Conservation (phyloP, 2,329 filamentous ascomycete genomes). For the Neofusicoccum ribis region DNA sequence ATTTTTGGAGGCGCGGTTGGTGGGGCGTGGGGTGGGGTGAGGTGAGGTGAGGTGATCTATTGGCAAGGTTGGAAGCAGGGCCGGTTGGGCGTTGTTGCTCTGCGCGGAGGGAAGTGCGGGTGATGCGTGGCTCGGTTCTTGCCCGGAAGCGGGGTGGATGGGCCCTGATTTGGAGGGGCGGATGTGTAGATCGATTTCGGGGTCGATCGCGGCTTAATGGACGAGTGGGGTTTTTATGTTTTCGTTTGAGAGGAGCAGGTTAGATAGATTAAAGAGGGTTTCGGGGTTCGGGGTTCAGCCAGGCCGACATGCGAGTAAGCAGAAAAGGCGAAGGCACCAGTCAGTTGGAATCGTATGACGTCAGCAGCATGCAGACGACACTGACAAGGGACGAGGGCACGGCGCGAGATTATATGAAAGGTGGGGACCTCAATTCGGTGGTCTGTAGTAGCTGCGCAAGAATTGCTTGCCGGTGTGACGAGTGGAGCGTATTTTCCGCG, state of each 20-base stretch:
- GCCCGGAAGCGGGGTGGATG: too few relatives aligned
- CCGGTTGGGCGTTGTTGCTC: background rate
- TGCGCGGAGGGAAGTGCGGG: too few relatives aligned
- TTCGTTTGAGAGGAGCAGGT: background rate
- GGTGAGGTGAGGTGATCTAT: background rate
- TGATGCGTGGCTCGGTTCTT: too few relatives aligned
- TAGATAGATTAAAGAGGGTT: background rate
- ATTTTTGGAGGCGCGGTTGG: conserved; percentile 28
- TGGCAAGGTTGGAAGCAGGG: too few relatives aligned
- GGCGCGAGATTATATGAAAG: background rate
- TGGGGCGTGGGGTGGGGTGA: background rate
- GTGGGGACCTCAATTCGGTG: background rate
- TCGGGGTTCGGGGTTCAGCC: background rate
- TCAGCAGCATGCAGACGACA: background rate
- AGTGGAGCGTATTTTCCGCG: background rate
- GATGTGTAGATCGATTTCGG: background rate
- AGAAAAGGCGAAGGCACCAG: too few relatives aligned
- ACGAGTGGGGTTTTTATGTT: background rate
- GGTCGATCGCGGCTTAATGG: background rate
- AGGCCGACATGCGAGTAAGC: too few relatives aligned
- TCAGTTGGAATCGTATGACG: background rate
- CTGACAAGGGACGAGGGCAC: background rate
- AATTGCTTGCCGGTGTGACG: background rate
- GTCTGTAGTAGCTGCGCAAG: too few relatives aligned
- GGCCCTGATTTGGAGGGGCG: too few relatives aligned